phyloP scores from a whole-genome alignment of 805 yeast genomes.

The Yarrowia deformans region DNA sequence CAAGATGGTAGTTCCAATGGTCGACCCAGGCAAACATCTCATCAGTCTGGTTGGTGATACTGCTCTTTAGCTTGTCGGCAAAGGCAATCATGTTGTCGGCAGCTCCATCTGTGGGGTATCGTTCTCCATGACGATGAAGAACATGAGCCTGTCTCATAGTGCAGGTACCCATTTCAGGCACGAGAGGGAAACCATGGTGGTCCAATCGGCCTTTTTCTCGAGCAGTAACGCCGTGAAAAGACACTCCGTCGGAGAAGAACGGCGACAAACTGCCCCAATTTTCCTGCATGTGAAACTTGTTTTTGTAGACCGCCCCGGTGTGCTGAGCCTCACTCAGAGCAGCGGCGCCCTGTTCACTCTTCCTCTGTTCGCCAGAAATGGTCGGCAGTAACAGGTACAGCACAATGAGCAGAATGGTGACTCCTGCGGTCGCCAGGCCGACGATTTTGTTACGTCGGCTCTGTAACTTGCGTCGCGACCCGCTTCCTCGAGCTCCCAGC shows the following conservation, averaged over 20 bases:
- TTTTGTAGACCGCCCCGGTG: conserved; percentile 50
- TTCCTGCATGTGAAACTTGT: conserved; percentile 53
- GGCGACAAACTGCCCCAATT: conserved; percentile 55
- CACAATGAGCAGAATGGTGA: conserved; percentile 19
- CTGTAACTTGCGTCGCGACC: conserved; percentile 7
- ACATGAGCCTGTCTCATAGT: conserved; percentile 71
- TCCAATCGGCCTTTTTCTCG: conserved; percentile 45
- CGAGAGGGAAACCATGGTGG: conserved; percentile 29
- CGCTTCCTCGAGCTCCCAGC: conserved; percentile 18
- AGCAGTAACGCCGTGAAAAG: conserved; percentile 49
- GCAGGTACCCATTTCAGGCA: conserved; percentile 50
- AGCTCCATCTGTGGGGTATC: conserved; percentile 65
- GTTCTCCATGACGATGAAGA: conserved; percentile 79
- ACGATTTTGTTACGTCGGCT: conserved; percentile 29
- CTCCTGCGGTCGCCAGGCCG: conserved; percentile 33
- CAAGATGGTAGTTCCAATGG: conserved; percentile 50
- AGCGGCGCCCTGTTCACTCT: conserved; percentile 19
- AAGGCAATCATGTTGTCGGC: conserved; percentile 53
- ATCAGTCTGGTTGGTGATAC: conserved; percentile 34
- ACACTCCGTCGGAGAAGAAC: conserved; percentile 51
- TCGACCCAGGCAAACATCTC: conserved; percentile 50
- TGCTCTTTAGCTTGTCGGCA: conserved; percentile 47
- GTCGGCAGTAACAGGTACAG: conserved; percentile 22
- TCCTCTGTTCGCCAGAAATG: conserved; percentile 10
- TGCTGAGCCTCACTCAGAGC: conserved; percentile 50